These are phyloP conservation scores for Sugiyamaella floridensis DNA, from an alignment of 805 yeast genomes.

Conservation along the genomic window DNA sequence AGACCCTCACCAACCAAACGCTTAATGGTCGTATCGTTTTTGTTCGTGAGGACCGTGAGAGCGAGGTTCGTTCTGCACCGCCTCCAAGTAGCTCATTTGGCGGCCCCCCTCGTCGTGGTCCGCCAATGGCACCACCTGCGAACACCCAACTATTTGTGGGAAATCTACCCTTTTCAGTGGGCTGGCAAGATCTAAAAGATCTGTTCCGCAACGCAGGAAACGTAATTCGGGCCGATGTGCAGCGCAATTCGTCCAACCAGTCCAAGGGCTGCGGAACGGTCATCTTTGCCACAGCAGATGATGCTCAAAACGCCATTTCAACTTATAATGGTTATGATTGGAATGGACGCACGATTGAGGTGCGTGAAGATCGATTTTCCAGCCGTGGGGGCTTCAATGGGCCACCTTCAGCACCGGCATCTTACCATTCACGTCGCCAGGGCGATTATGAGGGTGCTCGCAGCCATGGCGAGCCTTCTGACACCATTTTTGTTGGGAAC, in stretches of 20 bases:
- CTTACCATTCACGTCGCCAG: constrained; percentile 1
- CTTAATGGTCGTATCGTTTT: constrained; percentile 72
- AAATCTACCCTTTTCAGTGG: constrained; percentile 72
- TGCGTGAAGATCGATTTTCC: constrained; percentile 59
- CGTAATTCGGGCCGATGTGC: constrained; percentile 77
- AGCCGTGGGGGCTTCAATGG: constrained; percentile 9
- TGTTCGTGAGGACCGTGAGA: constrained; percentile 69
- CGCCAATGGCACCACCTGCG: constrained; percentile 24
- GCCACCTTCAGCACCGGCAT: constrained; percentile 9
- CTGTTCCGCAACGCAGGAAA: constrained; percentile 70
- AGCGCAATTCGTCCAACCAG: constrained; percentile 57
- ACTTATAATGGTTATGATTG: constrained; percentile 60
- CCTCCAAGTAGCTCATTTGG: background rate
- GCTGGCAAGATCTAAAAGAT: constrained; percentile 83
- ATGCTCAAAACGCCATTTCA: constrained; percentile 64
- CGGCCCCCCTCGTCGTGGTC: background rate
- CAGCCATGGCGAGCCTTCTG: constrained; percentile 56
- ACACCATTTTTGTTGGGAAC: constrained; percentile 62
- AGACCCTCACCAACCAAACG: constrained; percentile 55
- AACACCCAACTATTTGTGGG: constrained; percentile 61
- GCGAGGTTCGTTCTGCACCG: constrained; percentile 25
- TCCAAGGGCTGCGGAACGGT: constrained; percentile 87
- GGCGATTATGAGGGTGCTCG: constrained; percentile 7
- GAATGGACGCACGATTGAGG: constrained; percentile 73
- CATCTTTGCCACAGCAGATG: constrained; percentile 55